Evolutionary conservation across 805 yeast genomes (phyloP).

Genomic region (Suhomyces tanzawaensis): DNA sequence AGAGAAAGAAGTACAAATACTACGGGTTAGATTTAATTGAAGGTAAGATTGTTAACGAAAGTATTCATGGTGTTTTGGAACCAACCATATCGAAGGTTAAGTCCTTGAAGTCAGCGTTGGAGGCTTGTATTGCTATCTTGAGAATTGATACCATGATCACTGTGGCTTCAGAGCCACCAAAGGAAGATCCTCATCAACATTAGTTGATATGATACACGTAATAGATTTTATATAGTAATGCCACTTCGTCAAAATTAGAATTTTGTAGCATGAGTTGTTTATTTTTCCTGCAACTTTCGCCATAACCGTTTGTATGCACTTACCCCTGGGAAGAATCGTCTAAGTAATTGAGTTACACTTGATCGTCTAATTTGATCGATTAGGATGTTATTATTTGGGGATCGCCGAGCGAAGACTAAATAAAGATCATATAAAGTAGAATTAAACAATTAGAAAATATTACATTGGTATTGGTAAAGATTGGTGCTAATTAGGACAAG

Average conservation of each 20-base stretch:
- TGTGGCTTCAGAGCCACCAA: constrained; percentile 91
- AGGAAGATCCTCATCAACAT: constrained; percentile 90
- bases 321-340: too few relatives aligned
- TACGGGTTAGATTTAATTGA: constrained; percentile 89
- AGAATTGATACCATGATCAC: constrained; percentile 98
- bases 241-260: too few relatives aligned
- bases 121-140: constrained; percentile 95
- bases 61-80: constrained; percentile 84
- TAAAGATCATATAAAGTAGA: neutral
- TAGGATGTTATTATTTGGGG: too few relatives aligned
- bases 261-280: too few relatives aligned
- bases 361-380: too few relatives aligned
- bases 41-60: constrained; percentile 89
- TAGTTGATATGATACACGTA: constrained; percentile 20
- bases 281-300: too few relatives aligned
- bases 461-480: neutral
- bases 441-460: neutral
- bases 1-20: constrained; percentile 81
- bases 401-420: neutral
- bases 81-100: constrained; percentile 93
- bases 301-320: too few relatives aligned
- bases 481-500: neutral
- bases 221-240: neutral
- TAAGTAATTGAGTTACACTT: too few relatives aligned
- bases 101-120: constrained; percentile 91